A percentile compares a stretch with the other conserved stretches of the same genome.
phyloP scores from a whole-genome alignment of 495 filamentous ascomycete genomes.

The Podospora pseudocomata region DNA sequence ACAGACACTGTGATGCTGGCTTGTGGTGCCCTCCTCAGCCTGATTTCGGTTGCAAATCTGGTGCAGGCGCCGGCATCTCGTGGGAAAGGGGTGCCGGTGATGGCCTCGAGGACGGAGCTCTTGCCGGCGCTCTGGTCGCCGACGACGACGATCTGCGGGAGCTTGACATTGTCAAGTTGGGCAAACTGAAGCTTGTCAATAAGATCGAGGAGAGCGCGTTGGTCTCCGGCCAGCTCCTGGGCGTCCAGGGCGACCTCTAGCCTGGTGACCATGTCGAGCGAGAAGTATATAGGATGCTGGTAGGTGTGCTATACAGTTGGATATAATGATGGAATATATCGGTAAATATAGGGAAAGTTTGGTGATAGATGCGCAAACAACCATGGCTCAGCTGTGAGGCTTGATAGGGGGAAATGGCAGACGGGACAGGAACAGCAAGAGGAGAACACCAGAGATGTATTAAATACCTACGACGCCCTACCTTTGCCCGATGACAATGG shows the following conservation, averaged over 20 bases:
- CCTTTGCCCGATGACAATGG: neutral
- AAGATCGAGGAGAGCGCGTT: conserved; percentile 37
- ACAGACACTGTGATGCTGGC: conserved; percentile 47
- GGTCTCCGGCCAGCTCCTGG: conserved; percentile 36
- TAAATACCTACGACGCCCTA: neutral
- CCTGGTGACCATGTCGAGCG: conserved; percentile 21
- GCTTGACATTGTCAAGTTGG: conserved; percentile 42
- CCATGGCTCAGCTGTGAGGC: neutral
- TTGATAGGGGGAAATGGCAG: neutral
- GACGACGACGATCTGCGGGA: conserved; percentile 72
- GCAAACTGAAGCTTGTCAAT: conserved; percentile 42
- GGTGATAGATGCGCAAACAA: neutral
- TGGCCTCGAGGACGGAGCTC: conserved; percentile 69
- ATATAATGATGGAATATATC: neutral
- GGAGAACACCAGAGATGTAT: neutral
- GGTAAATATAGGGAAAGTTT: neutral
- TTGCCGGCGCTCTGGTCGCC: conserved; percentile 71
- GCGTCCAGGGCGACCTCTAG: conserved; percentile 35
- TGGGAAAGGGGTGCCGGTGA: conserved; percentile 67
- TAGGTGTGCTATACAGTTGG: neutral
- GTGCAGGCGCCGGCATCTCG: conserved; percentile 63
- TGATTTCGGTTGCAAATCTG: conserved; percentile 61
- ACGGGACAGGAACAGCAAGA: neutral
- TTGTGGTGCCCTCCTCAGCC: conserved; percentile 44
- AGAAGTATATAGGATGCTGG: neutral